Evolutionary conservation across 2,329 filamentous ascomycete genomes (phyloP), one percentile per base, ranked within the genome.

Genomic region (Claviceps capensis): DNA sequence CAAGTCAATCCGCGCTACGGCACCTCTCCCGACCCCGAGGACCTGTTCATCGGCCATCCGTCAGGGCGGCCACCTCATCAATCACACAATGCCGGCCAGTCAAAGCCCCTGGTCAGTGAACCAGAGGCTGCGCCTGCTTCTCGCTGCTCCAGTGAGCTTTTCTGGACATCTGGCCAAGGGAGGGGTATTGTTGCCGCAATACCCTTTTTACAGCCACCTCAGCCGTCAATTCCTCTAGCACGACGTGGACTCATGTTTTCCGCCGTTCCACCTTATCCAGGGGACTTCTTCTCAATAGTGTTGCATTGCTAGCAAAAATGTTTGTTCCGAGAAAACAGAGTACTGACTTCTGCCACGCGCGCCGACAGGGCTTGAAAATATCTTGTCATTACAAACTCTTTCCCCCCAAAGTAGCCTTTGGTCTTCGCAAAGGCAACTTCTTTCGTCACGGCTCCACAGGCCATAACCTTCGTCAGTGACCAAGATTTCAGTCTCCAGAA

Each of bases 401-500:
- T 41, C 19, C 48, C 50, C 38, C 8, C 51, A 56, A 57, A 66
- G 63, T 62, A 61, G 79, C 80, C 80, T 83, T 83, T 83, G 80
- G 77, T 82, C 77, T 69, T 62, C 59, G 76, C 78, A 83, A 83
- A 83, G 79, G 80, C 79, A 74, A 66, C 63, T 60, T 53, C 59
- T 59, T 63, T 59, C 69, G 82, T 64, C 67, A 83, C 81, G 81
- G 81, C 80, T 82, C 71, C 70, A 64, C 67, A 64, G 72, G 79
- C 80, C 80, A 78, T 77, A 58, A 72, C 66, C 64, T 72, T 80
- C 67, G 73, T 81, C 67, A 78, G 76, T 74, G 77, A 82, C 70
- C 78, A 83, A 81, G 76, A 83, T 83, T 83, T 81, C 77, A 77
- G 78, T 71, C 71, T 79, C 68, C 74, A 76, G 67, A 76, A 80